Conservation (phyloP, 768 basidiomycete species). For the Mycena chlorophos region DNA sequence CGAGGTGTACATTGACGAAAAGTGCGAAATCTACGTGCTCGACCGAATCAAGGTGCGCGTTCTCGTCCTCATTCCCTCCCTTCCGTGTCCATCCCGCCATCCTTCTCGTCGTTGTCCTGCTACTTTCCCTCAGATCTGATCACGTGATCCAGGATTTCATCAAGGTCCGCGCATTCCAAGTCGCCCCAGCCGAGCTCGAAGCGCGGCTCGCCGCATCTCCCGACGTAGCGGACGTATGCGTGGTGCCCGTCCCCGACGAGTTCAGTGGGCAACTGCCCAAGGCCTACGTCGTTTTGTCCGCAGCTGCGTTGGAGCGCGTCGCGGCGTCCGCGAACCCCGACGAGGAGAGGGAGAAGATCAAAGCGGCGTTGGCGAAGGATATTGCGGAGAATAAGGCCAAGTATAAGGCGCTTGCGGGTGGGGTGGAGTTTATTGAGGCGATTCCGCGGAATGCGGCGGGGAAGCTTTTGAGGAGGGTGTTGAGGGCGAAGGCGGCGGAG, state of each 20-base stretch:
- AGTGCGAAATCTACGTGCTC: constrained; percentile 48
- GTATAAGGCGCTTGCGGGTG: constrained; percentile 40
- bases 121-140: too few relatives aligned
- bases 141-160: constrained; percentile 47
- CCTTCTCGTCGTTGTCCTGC: not conserved
- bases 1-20: constrained; percentile 48
- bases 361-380: constrained; percentile 15
- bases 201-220: constrained; percentile 37
- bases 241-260: constrained; percentile 48
- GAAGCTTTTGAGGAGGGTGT: constrained; percentile 3
- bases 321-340: constrained; percentile 16
- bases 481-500: constrained; percentile 3
- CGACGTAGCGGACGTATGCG: constrained; percentile 41
- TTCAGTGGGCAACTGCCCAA: constrained; percentile 50
- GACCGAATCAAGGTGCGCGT: constrained; percentile 49
- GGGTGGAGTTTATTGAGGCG: constrained; percentile 38
- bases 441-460: not conserved
- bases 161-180: constrained; percentile 36
- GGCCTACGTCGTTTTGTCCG: constrained; percentile 46
- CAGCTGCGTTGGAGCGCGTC: constrained; percentile 30
- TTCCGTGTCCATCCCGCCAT: too few relatives aligned
- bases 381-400: constrained; percentile 32
- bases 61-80: too few relatives aligned
- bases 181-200: constrained; percentile 20
- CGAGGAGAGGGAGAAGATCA: constrained; percentile 38